These are phyloP conservation scores for Truncatella angustata DNA, from an alignment of 2,329 filamentous ascomycete species.

Conservation along the genomic window DNA sequence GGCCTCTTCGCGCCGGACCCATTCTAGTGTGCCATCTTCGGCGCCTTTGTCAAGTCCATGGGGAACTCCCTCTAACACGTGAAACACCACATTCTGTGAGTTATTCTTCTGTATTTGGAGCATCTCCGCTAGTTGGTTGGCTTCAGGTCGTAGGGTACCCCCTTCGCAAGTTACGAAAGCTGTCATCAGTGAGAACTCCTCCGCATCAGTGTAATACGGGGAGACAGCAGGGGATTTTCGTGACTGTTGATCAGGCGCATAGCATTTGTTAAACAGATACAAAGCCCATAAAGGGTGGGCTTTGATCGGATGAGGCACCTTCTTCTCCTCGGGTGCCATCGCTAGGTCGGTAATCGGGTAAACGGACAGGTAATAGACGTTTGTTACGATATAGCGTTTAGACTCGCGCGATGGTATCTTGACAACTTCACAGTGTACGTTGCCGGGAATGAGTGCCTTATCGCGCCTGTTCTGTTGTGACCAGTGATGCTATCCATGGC, in stretches of 20 bases:
- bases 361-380: background rate
- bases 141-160: background rate
- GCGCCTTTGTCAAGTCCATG: background rate
- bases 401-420: background rate
- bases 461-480: background rate
- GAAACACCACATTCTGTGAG: background rate
- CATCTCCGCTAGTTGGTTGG: background rate
- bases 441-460: background rate
- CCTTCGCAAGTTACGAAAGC: background rate
- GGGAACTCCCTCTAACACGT: background rate
- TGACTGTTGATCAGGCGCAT: background rate
- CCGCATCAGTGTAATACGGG: background rate
- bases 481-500: background rate
- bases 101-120: background rate
- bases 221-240: background rate
- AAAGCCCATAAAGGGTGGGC: background rate
- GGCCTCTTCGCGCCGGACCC: background rate
- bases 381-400: background rate
- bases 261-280: background rate
- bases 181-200: background rate
- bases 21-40: background rate
- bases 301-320: background rate
- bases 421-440: background rate
- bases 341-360: background rate
- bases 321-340: background rate